Evolutionary conservation across 2,329 filamentous ascomycete genomes (phyloP).

Genomic region (Xylariaceae sp.): DNA sequence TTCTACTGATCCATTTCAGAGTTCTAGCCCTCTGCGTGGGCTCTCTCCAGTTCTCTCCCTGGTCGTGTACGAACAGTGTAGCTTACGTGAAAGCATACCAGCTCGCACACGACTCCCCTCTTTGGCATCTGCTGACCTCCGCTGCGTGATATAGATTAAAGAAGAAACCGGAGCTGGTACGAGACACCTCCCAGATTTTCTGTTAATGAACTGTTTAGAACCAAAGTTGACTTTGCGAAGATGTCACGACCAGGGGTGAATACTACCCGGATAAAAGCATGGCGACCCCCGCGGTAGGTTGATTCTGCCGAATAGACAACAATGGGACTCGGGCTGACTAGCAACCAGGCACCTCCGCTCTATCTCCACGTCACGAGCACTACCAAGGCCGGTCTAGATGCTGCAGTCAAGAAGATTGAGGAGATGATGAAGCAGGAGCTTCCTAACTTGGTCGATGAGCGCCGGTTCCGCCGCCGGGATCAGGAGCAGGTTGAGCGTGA

Average conservation of each 20-base stretch:
- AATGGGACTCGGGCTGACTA: slow-evolving; percentile 10
- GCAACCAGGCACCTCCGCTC: slow-evolving; percentile 73
- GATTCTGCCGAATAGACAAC: neutral
- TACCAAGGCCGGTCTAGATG: slow-evolving; percentile 83
- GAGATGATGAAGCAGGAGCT: slow-evolving; percentile 95
- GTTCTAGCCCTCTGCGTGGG: slow-evolving; percentile 35
- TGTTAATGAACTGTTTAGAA: slow-evolving; percentile 41
- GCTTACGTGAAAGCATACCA: slow-evolving; percentile 65
- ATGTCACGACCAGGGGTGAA: slow-evolving; percentile 96
- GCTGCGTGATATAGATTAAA: slow-evolving; percentile 94
- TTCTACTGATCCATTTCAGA: slow-evolving; percentile 58
- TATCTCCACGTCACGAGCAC: slow-evolving; percentile 96
- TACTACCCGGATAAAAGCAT: slow-evolving; percentile 98
- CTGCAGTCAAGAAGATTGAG: slow-evolving; percentile 81
- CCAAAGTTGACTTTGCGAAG: slow-evolving; percentile 65
- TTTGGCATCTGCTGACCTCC: slow-evolving; percentile 92
- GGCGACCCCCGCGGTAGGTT: slow-evolving; percentile 82
- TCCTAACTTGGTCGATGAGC: slow-evolving; percentile 89
- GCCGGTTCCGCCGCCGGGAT: slow-evolving; percentile 81
- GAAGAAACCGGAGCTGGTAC: slow-evolving; percentile 99
- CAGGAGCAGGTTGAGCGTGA: slow-evolving; percentile 79
- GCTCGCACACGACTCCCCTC: slow-evolving; percentile 57
- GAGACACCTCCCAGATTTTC: slow-evolving; percentile 53
- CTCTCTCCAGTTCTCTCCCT: slow-evolving; percentile 32
- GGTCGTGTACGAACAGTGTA: slow-evolving; percentile 55